These are phyloP conservation scores for Yamadazyma conglobata DNA, from an alignment of 1,139 yeast genomes.

Conservation along the genomic window DNA sequence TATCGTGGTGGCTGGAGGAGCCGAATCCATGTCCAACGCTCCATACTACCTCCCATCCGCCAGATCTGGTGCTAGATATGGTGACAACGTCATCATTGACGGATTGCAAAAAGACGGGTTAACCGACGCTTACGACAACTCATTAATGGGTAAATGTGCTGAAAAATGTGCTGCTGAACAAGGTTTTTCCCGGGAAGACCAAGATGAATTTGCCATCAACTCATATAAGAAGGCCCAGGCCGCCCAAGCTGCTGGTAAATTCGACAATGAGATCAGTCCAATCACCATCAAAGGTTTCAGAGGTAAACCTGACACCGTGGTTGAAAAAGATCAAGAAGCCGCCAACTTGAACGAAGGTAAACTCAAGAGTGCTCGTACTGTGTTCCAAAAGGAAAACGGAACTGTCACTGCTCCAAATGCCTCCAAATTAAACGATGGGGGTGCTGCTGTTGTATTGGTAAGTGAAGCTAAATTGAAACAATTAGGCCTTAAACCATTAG, in stretches of 20 bases:
- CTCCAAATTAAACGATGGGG: conserved; percentile 94
- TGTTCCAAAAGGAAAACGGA: conserved; percentile 87
- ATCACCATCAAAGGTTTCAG: conserved; percentile 83
- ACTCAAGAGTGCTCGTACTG: conserved; percentile 82
- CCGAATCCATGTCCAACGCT: conserved; percentile 94
- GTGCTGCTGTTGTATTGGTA: conserved; percentile 86
- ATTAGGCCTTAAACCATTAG: conserved; percentile 82
- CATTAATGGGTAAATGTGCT: conserved; percentile 94
- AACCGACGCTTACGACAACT: conserved; percentile 79
- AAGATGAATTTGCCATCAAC: conserved; percentile 65
- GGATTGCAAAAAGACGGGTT: conserved; percentile 91
- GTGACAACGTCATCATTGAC: conserved; percentile 74
- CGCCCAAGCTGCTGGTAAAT: conserved; percentile 80
- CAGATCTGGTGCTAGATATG: conserved; percentile 86
- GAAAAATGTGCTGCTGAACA: conserved; percentile 89
- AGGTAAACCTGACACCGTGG: conserved; percentile 82
- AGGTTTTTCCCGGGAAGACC: conserved; percentile 61
- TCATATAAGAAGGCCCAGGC: conserved; percentile 76
- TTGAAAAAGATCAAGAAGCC: conserved; percentile 72
- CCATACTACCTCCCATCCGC: conserved; percentile 90
- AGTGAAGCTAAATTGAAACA: conserved; percentile 80
- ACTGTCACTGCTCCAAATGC: conserved; percentile 97
- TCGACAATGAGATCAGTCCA: conserved; percentile 76
- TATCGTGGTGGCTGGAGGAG: conserved; percentile 94
- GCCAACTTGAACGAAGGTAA: conserved; percentile 71